These are phyloP conservation scores for Plantago major DNA, from an alignment of 257 asterid genomes.

Conservation along the genomic window DNA sequence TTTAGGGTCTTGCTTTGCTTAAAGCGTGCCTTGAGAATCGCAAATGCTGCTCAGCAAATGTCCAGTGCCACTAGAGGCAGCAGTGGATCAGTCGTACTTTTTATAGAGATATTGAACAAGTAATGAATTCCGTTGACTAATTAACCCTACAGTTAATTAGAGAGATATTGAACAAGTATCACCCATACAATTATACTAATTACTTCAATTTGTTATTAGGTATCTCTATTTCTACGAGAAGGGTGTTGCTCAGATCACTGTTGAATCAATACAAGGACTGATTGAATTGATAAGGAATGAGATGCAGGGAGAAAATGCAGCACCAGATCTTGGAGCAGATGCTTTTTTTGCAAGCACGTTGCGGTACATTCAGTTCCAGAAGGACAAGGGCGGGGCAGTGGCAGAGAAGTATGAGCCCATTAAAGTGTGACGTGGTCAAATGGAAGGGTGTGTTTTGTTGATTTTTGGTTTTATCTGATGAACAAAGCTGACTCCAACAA, in stretches of 20 bases:
- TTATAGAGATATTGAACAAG: slow-evolving; percentile 95
- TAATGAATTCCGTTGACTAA: slow-evolving; percentile 22
- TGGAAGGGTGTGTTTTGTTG: slow-evolving; percentile 3
- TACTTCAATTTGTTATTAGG: slow-evolving; percentile 35
- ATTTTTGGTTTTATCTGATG: slow-evolving; percentile 9
- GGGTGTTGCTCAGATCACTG: slow-evolving; percentile 71
- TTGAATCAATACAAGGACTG: slow-evolving; percentile 79
- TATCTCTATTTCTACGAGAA: slow-evolving; percentile 97
- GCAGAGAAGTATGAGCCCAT: slow-evolving; percentile 81
- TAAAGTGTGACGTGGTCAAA: slow-evolving; percentile 29
- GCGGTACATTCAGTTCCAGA: slow-evolving; percentile 87
- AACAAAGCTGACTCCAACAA: not conserved
- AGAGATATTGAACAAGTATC: slow-evolving; percentile 76
- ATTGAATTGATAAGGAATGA: slow-evolving; percentile 76
- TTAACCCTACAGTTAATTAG: slow-evolving; percentile 27
- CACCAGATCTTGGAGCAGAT: slow-evolving; percentile 69
- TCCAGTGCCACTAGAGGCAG: slow-evolving; percentile 85
- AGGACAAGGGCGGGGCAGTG: slow-evolving; percentile 93
- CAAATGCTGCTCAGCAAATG: slow-evolving; percentile 97
- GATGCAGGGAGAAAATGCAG: slow-evolving; percentile 56
- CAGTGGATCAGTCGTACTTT: slow-evolving; percentile 73
- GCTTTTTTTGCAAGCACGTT: slow-evolving; percentile 85
- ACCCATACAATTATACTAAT: slow-evolving; percentile 2
- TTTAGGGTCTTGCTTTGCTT: slow-evolving; percentile 89
- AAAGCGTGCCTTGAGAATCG: slow-evolving; percentile 93